These are phyloP conservation scores for Colletotrichum sansevieriae DNA, from an alignment of 2,329 filamentous ascomycete species.

Conservation along the genomic window DNA sequence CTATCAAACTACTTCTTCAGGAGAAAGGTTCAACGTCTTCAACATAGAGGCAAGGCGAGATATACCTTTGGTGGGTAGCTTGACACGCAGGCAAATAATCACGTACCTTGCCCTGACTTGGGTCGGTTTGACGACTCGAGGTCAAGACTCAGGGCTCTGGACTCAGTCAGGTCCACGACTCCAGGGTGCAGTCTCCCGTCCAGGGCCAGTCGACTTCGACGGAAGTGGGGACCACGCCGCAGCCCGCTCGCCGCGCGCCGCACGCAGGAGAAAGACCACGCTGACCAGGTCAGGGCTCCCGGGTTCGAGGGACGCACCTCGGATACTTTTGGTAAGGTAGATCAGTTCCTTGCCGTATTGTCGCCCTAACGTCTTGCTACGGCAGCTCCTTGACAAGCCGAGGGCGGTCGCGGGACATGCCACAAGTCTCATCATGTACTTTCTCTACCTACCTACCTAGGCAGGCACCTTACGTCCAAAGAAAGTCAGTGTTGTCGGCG, in stretches of 20 bases:
- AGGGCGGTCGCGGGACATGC: slow-evolving; percentile 9
- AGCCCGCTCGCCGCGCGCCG: slow-evolving; percentile 7
- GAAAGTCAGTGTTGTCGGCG: slow-evolving; percentile 12
- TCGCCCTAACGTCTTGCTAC: slow-evolving; percentile 7
- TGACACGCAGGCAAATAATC: background rate
- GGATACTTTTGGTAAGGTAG: slow-evolving; percentile 22
- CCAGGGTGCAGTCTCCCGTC: background rate
- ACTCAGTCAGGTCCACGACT: slow-evolving; percentile 26
- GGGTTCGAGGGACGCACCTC: slow-evolving; percentile 34
- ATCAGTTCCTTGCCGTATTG: slow-evolving; percentile 29
- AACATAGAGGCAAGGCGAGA: no score
- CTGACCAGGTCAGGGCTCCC: slow-evolving; percentile 39
- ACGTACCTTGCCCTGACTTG: slow-evolving; percentile 36
- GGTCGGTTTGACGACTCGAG: slow-evolving; percentile 1
- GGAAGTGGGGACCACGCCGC: slow-evolving; percentile 38
- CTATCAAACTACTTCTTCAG: no score
- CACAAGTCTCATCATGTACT: slow-evolving; percentile 18
- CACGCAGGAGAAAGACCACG: slow-evolving; percentile 23
- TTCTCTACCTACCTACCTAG: background rate
- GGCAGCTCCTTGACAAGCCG: slow-evolving; percentile 17
- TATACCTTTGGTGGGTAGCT: background rate
- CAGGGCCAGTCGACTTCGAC: slow-evolving; percentile 18
- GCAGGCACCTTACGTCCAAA: background rate
- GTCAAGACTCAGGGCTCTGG: slow-evolving; percentile 28
- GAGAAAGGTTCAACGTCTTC: no score